phyloP scores from a whole-genome alignment of 331 rosid genomes.

The Rhamnella rubrinervis region DNA sequence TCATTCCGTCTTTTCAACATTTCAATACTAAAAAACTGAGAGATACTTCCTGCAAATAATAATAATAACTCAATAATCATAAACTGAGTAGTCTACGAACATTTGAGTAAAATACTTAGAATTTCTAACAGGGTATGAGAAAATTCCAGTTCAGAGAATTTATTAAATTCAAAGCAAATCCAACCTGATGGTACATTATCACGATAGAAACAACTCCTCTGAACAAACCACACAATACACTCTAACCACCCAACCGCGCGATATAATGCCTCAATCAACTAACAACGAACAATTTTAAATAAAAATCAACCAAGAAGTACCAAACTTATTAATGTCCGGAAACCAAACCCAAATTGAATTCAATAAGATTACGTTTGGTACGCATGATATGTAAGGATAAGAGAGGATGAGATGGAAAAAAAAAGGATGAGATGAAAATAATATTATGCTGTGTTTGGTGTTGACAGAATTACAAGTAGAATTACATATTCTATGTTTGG shows the following conservation, averaged over 20 bases:
- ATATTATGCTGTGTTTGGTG: no score
- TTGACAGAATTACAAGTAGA: no score
- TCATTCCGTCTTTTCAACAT: no score
- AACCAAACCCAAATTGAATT: constrained; percentile 25
- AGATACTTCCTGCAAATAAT: not conserved
- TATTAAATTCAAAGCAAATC: constrained; percentile 12
- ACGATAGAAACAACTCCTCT: constrained; percentile 8
- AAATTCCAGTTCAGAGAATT: constrained; percentile 16
- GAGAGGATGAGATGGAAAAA: no score
- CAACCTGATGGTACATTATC: constrained; percentile 12
- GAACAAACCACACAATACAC: constrained; percentile 29
- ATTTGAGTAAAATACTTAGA: constrained; percentile 9
- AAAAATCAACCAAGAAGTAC: constrained; percentile 6
- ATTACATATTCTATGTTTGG: no score
- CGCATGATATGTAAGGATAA: no score
- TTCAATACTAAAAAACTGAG: constrained; percentile 20
- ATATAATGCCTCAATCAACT: constrained; percentile 36
- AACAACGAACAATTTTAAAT: constrained; percentile 33
- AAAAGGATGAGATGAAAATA: no score
- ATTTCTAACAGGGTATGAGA: constrained; percentile 11
- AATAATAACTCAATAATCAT: not conserved
- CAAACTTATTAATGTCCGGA: constrained; percentile 17
- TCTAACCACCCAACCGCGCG: constrained; percentile 47
- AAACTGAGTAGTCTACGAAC: constrained; percentile 18
- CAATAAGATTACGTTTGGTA: no score